These are phyloP conservation scores for Westerdykella ornata DNA, from an alignment of 2,329 filamentous ascomycete species.

Conservation along the genomic window DNA sequence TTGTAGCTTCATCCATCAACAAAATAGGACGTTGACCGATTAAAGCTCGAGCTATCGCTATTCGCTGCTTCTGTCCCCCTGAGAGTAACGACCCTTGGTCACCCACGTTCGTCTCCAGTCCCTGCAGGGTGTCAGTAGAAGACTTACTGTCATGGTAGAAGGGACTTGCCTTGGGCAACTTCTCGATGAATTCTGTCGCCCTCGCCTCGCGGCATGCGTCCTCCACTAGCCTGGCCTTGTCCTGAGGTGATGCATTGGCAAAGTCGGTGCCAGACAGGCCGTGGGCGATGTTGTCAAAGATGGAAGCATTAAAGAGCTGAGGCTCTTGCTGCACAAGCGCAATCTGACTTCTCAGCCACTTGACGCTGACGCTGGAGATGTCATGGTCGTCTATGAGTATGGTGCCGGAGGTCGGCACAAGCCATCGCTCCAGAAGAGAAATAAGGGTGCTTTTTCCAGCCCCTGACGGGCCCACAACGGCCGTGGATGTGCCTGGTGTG, in stretches of 20 bases:
- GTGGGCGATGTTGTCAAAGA: not conserved
- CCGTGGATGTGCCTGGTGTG: too few relatives aligned
- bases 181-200: slow-evolving; percentile 10
- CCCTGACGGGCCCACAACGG: slow-evolving; percentile 86
- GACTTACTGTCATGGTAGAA: not conserved
- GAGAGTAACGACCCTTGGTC: slow-evolving; percentile 60
- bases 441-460: slow-evolving; percentile 91
- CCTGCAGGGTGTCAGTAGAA: too few relatives aligned
- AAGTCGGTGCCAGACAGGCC: not conserved
- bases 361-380: slow-evolving; percentile 68
- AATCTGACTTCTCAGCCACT: slow-evolving; percentile 84
- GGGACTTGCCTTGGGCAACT: slow-evolving; percentile 1
- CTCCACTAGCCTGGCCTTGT: slow-evolving; percentile 56
- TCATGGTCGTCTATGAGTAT: slow-evolving; percentile 70
- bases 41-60: slow-evolving; percentile 89
- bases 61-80: slow-evolving; percentile 90
- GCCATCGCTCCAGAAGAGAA: slow-evolving; percentile 55
- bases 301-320: not conserved
- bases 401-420: not conserved
- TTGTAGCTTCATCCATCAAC: slow-evolving; percentile 36
- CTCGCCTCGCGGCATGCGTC: slow-evolving; percentile 62
- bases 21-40: slow-evolving; percentile 85
- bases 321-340: slow-evolving; percentile 68
- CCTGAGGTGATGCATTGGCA: not conserved
- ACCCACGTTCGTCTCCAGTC: slow-evolving; percentile 72